phyloP scores from a whole-genome alignment of 176 grass and related monocot species.

The Cymbopogon citratus region DNA sequence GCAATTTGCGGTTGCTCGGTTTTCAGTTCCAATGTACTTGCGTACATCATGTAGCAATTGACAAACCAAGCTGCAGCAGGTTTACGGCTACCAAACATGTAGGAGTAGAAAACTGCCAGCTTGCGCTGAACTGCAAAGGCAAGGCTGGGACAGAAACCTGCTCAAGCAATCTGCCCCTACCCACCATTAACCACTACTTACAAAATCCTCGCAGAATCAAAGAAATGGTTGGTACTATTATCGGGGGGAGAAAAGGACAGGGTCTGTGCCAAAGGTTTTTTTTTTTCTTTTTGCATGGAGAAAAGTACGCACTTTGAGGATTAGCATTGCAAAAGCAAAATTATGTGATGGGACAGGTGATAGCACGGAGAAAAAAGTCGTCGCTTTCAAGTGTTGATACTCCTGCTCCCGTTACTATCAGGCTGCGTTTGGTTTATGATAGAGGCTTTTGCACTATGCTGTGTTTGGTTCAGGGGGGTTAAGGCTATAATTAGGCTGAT shows the following conservation, averaged over 20 bases:
- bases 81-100: conserved; percentile 9
- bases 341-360: conserved; percentile 1
- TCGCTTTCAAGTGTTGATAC: neutral
- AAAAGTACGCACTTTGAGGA: neutral
- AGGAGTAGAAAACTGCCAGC: neutral
- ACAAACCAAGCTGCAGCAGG: conserved; percentile 2
- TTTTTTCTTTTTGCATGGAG: neutral
- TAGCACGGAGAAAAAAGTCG: neutral
- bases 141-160: conserved; percentile 8
- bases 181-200: neutral
- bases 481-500: neutral
- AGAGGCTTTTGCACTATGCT: neutral
- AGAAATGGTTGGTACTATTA: neutral
- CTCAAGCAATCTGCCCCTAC: neutral
- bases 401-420: neutral
- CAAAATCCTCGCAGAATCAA: conserved; percentile 12
- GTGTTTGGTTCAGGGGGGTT: neutral
- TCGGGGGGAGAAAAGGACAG: neutral
- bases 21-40: neutral
- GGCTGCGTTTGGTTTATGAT: neutral
- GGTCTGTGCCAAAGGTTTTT: neutral
- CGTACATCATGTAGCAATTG: neutral
- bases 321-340: neutral
- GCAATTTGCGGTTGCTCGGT: neutral
- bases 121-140: conserved; percentile 7